Base-by-base conservation (phyloP, 371 early-diverging fungal species). In the Lichtheimia ramosa region DNA sequence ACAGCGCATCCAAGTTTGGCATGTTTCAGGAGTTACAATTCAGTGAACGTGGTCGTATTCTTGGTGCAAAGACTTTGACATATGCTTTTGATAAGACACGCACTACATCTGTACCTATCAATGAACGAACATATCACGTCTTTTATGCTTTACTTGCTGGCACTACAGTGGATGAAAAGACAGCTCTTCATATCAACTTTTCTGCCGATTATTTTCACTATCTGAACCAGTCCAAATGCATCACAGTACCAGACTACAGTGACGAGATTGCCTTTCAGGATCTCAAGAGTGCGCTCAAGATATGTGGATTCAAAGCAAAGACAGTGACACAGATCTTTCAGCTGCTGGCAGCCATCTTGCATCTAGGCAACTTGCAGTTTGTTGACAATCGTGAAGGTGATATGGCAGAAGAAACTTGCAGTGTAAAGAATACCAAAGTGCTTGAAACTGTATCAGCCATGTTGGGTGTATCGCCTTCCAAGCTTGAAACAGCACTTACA, bases 11-110 rank as follows among this genome's bases (percentile, higher is more conserved):
- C 28, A 83, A 90, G 54, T 91, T 80, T 79, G 94, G 88, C 43
- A 76, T 88, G 58, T 94, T 92, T 75, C 82, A 89, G 48, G 94
- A 94, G 70, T 67, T 91, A 34, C 94, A 95, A 78, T 97, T 96
- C 68, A 86, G 88, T 69, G 87, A 83, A 43, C 79, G 87, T 25
- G 95, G 96, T 18, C 85, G 88, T n/a, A 85, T 99, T 62, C 68
- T 89, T 20, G 96, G 97, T 56, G 82, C 88, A 48, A 94, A 93
- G 73, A 72, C 89, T 3, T 78, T 97, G 42, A 88, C 92, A 14
- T 98, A 90, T 72, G 83, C 92, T 21, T 85, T 98, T 48, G 98
- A 99, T 69, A 83, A 89, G 46, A 72, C 84, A 53, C 79, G 95
- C 52, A 85, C 93, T 3, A 85, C 87, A 13, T 65, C 78, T 12